Conservation (phyloP, 352 stramenopile genomes). For the Pythium graminicola region DNA sequence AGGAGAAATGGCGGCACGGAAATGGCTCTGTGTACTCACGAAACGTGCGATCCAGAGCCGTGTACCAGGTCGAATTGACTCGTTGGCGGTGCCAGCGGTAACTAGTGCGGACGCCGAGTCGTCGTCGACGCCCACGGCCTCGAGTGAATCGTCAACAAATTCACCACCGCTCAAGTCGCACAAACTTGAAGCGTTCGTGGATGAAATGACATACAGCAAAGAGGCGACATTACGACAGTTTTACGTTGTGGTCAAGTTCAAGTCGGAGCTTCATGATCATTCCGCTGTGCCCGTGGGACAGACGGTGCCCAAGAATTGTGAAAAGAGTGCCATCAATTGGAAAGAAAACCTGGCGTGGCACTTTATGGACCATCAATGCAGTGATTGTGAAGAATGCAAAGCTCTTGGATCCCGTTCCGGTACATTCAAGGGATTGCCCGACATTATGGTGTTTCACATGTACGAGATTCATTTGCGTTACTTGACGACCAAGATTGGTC, state of each 20-base stretch:
- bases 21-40: constrained; percentile 76
- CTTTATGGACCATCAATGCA: constrained; percentile 72
- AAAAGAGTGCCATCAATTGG: constrained; percentile 66
- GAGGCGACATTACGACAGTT: constrained; percentile 72
- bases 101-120: background rate
- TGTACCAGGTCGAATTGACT: constrained; percentile 59
- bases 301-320: constrained; percentile 55
- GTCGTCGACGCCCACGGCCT: background rate
- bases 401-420: constrained; percentile 48
- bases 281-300: constrained; percentile 66
- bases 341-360: constrained; percentile 70
- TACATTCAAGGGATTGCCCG: constrained; percentile 62
- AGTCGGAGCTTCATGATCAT: constrained; percentile 76
- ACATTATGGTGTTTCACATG: constrained; percentile 77
- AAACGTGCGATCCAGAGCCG: constrained; percentile 75
- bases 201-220: constrained; percentile 71
- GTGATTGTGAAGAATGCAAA: constrained; percentile 61
- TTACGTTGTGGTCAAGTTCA: constrained; percentile 82
- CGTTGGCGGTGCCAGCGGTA: constrained; percentile 36
- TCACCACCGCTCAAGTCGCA: constrained; percentile 55
- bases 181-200: constrained; percentile 48
- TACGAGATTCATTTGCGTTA: constrained; percentile 82
- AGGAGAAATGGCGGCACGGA: constrained; percentile 65
- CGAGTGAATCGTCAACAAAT: constrained; percentile 7
- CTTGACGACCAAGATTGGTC: constrained; percentile 78